Evolutionary conservation across 768 basidiomycete species (phyloP), one percentile per base, ranked within the genome.

Genomic region (Psilocybe subaeruginosa): DNA sequence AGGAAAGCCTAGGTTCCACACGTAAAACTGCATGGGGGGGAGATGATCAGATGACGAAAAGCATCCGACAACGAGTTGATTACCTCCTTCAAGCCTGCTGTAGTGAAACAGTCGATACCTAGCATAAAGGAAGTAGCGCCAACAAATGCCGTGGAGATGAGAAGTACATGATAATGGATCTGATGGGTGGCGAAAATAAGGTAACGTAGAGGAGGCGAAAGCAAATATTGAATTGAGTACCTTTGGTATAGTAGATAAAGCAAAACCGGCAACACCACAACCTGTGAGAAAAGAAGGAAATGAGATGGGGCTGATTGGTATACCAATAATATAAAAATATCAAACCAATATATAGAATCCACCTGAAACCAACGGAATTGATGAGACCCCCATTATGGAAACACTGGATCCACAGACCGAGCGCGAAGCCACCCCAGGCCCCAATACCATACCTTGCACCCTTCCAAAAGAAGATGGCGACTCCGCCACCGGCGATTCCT

Each of bases 391-490:
- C 93, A 64, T 89, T 77, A 60, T 82, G 83, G 76, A 95, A 90
- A 68, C 88, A 92, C 69, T 97, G 91, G 60, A 99, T 80, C 87
- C 90, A 97, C 67, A 95, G 83, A 29, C 82, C 95, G 59, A 97
- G 73, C 12, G 92, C 88, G 66, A 98, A 92, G 31, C 97, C 97
- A 35, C 90, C 92, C 82, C 90, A 92, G 4, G 87, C 91, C 37
- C 90, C 91, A 64, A 87, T 86, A 54, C 89, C 86, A 74, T 94
- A 96, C 66, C 90, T 88, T 11, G 95, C 87, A 33, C 84, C 90
- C 70, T 95, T 91, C 90, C 90, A 97, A 73, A 96, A 95, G 80
- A 98, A 96, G 66, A 97, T 92, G 58, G 92, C 86, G 59, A 93
- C 79, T 19, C 83, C 94, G 39, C 95, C 95, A 30, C 93, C 93